These are phyloP conservation scores for Vitis rupestris DNA, from an alignment of 164 flowering plant species.

Conservation along the genomic window DNA sequence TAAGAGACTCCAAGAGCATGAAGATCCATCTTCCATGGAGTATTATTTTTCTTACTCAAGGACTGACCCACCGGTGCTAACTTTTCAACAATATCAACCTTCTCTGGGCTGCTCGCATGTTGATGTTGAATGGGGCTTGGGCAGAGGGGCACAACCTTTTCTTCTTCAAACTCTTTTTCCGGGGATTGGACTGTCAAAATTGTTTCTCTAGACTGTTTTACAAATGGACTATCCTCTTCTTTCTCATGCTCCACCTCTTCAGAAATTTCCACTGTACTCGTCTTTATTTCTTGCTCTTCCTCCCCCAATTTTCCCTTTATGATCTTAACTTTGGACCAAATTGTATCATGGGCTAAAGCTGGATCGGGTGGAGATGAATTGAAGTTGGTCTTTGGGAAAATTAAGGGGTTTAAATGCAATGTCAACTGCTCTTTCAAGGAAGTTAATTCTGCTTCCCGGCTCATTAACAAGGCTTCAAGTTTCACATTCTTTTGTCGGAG, in stretches of 20 bases:
- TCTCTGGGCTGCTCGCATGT: constrained; percentile 17
- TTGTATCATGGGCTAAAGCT: constrained; percentile 17
- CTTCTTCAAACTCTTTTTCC: constrained; percentile 39
- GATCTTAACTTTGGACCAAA: constrained; percentile 52
- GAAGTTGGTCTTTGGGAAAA: constrained; percentile 18
- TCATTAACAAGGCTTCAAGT: constrained; percentile 50
- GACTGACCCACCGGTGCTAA: constrained; percentile 19
- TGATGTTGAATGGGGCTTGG: constrained; percentile 20
- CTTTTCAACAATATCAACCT: constrained; percentile 22
- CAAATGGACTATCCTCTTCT: constrained; percentile 19
- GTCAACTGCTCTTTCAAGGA: constrained; percentile 44
- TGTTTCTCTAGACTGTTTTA: constrained; percentile 20
- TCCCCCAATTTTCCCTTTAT: constrained; percentile 44
- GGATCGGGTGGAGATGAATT: constrained; percentile 24
- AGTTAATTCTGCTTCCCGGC: constrained; percentile 55
- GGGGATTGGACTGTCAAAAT: constrained; percentile 33
- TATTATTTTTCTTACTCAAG: constrained; percentile 24
- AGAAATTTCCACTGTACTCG: constrained; percentile 6
- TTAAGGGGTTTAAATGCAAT: constrained; percentile 24
- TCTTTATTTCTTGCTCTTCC: constrained; percentile 31
- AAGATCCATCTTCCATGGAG: constrained; percentile 70
- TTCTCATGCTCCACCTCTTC: constrained; percentile 21
- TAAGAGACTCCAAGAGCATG: constrained; percentile 86
- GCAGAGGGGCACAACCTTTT: constrained; percentile 22
- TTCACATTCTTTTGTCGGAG: constrained; percentile 57